These are phyloP conservation scores for Kuraishia capsulata DNA, from an alignment of 805 yeast species.

Conservation along the genomic window DNA sequence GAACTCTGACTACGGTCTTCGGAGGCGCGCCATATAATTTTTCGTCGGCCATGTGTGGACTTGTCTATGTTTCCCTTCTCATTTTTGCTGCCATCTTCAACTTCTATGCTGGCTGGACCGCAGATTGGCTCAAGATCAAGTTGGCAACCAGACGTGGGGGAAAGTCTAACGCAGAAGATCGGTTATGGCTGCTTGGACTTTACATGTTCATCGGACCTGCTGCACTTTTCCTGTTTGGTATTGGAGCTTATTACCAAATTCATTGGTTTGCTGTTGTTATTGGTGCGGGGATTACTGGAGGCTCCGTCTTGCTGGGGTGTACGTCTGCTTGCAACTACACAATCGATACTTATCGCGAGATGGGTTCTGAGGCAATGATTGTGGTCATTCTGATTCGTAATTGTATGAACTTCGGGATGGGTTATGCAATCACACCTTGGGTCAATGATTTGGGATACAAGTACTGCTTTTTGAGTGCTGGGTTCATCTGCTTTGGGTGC, in stretches of 20 bases:
- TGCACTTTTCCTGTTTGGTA: constrained; percentile 53
- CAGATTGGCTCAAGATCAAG: constrained; percentile 40
- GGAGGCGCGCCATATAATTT: constrained; percentile 43
- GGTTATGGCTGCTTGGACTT: constrained; percentile 42
- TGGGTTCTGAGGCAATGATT: constrained; percentile 45
- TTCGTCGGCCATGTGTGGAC: constrained; percentile 34
- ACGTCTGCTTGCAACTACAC: constrained; percentile 42
- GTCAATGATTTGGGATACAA: constrained; percentile 40
- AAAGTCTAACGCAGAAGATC: constrained; percentile 44
- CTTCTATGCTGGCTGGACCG: constrained; percentile 37
- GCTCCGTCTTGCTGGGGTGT: constrained; percentile 43
- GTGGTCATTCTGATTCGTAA: constrained; percentile 49
- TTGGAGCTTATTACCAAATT: constrained; percentile 45
- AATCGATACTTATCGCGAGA: constrained; percentile 46
- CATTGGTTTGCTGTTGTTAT: constrained; percentile 48
- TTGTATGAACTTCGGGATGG: constrained; percentile 48
- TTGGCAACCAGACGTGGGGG: constrained; percentile 44
- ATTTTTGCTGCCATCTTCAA: constrained; percentile 35
- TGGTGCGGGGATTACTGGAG: constrained; percentile 52
- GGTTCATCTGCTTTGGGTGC: constrained; percentile 38
- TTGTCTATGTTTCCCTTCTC: constrained; percentile 44
- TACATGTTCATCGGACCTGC: constrained; percentile 43
- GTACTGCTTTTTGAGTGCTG: constrained; percentile 49
- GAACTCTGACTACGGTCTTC: constrained; percentile 34
- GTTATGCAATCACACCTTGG: constrained; percentile 56